phyloP scores from a whole-genome alignment of 805 yeast genomes.

The Brettanomyces custersianus region DNA sequence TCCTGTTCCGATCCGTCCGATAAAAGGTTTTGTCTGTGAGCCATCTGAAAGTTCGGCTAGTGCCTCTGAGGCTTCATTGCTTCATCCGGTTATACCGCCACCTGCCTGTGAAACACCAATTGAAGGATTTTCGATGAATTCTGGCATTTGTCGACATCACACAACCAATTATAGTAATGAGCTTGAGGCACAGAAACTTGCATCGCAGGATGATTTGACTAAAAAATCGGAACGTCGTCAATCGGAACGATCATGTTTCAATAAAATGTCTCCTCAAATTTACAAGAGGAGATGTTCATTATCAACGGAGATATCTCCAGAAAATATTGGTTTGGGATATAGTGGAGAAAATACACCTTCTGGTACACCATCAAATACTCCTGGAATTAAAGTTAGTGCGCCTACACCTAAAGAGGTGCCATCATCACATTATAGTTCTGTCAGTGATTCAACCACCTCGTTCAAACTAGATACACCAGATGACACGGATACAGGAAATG shows the following conservation, averaged over 20 bases:
- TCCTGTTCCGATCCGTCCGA: too few species aligned
- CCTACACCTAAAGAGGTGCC: not conserved
- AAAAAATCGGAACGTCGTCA: conserved; percentile 8
- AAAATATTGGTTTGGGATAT: not conserved
- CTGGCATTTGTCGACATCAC: not conserved
- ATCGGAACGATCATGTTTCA: conserved; percentile 13
- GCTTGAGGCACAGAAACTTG: conserved; percentile 2
- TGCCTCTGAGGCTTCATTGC: not conserved
- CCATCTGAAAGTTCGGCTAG: too few species aligned
- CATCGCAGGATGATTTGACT: conserved; percentile 1
- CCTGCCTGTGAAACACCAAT: conserved; percentile 6
- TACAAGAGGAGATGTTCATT: conserved; percentile 14
- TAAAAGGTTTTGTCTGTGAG: too few species aligned
- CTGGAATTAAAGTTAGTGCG: not conserved
- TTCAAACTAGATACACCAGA: not conserved
- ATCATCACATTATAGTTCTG: too few species aligned
- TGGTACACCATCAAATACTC: not conserved
- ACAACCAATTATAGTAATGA: conserved; percentile 1
- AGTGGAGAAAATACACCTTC: conserved; percentile 1
- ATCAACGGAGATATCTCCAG: not conserved
- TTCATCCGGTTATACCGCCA: conserved; percentile 1
- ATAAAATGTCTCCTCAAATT: conserved; percentile 16
- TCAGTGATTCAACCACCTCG: not conserved
- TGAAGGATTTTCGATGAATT: not conserved
- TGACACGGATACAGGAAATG: conserved; percentile 1